Base-by-base conservation (phyloP, 2,329 filamentous ascomycete species). In the Nemania diffusa region DNA sequence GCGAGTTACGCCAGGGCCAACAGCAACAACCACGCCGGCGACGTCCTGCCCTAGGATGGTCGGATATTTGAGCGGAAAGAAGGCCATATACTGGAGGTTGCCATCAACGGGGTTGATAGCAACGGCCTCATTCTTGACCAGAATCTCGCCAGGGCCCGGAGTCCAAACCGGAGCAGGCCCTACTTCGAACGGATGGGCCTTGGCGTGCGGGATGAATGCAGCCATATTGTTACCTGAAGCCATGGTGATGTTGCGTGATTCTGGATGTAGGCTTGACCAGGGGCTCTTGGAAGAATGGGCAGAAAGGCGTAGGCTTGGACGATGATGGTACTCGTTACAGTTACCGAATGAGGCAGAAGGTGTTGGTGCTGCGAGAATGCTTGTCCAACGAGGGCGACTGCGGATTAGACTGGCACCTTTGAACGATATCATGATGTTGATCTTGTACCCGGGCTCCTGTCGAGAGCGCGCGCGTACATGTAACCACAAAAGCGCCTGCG, bases 91-190 rank as follows among this genome's bases (percentile, higher is more conserved):
- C 58, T 78, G 76, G 34, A 78, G 72, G 20, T 71, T 71, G 50
- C 72, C 73, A 64, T 80, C 78, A 11, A 78, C 50, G 73, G 74
- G 66, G 76, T 79, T 80, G 57, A 79, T 74, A 20, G 77, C 77
- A 27, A 79, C 62, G 26, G 76, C 73, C 44, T 69, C 69, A 68
- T 73, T 76, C 46, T 72, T 71, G 9, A 79, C 70, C 20, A 78
- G 55, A 27, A 78, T 69, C 57, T 77, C 72, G 29, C 70, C 65
- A 6, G 65, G 61, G 40, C 67, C 70, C 0, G 73, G 72, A 1
- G 64, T 65, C 66, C 68, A 71, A 5, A 73, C 27, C 1, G 72
- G 70, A 32, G 72, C 72, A 11, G 70, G 53, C 32, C 67, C 62
- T n/a, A 74, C 63, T 17, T 67, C 66, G 50, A 74, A 72, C 9